Percentiles rank a stretch among this genome's conserved stretches.
Evolutionary conservation across 2,329 filamentous ascomycete genomes (phyloP).

Genomic region (Neoascochyta sp.): DNA sequence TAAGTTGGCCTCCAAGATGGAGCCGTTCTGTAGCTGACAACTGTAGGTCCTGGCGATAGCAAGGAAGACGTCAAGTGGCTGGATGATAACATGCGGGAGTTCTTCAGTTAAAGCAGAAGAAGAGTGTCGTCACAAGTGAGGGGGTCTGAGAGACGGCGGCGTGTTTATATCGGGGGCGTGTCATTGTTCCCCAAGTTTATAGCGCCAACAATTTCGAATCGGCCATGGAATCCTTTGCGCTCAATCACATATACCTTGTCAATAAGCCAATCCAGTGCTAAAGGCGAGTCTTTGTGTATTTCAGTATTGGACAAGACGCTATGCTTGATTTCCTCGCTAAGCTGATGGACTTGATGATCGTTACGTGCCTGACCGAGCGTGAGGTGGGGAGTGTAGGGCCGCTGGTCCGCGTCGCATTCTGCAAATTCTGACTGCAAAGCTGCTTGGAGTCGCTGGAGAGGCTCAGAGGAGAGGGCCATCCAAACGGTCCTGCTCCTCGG

Average conservation of each 20-base stretch:
- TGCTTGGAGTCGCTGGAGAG: constrained; percentile 18
- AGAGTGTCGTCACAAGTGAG: no score
- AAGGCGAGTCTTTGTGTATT: constrained; percentile 1
- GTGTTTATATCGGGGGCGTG: no score
- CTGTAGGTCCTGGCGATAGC: constrained; percentile 62
- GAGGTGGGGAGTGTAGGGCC: constrained; percentile 25
- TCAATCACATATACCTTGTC: constrained; percentile 28
- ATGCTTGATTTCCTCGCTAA: constrained; percentile 16
- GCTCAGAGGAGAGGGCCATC: constrained; percentile 16
- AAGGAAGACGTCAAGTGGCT: constrained; percentile 70
- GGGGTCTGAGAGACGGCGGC: no score
- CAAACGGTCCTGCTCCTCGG: constrained; percentile 23
- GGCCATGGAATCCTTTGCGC: constrained; percentile 20
- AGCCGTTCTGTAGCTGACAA: constrained; percentile 7
- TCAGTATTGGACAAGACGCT: constrained; percentile 6
- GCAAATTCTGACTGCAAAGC: constrained; percentile 25
- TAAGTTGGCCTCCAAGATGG: constrained; percentile 30
- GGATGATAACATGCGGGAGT: constrained; percentile 56
- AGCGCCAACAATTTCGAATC: constrained; percentile 23
- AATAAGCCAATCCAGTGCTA: constrained; percentile 20
- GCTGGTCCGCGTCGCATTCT: constrained; percentile 18
- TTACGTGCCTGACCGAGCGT: constrained; percentile 25
- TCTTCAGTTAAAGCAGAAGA: no score
- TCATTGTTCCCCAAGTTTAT: no score
- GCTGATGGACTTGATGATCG: constrained; percentile 6